Percentiles rank a stretch among this genome's conserved stretches.
phyloP scores from a whole-genome alignment of 192 early-diverging fungal genomes.

The Coemansia umbellata region DNA sequence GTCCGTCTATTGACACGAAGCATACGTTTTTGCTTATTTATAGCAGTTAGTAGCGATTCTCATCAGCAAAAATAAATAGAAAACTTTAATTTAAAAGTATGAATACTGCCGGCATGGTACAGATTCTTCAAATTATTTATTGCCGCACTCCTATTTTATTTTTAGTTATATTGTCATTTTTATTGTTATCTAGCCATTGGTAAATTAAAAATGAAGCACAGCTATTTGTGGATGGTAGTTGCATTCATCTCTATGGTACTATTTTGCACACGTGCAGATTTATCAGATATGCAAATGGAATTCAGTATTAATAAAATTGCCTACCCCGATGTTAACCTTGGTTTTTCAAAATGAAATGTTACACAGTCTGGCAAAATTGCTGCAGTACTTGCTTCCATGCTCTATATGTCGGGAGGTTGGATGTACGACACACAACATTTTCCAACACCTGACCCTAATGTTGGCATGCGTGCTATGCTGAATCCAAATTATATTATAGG shows the following conservation, averaged over 20 bases:
- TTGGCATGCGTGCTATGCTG: neutral
- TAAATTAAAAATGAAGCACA: neutral
- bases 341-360: slow-evolving; percentile 16
- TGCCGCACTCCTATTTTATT: no score
- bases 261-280: no score
- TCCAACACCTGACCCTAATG: neutral
- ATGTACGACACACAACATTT: slow-evolving; percentile 31
- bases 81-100: no score
- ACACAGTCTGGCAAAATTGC: slow-evolving; percentile 28
- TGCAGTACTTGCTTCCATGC: slow-evolving; percentile 22
- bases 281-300: neutral
- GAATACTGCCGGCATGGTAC: no score
- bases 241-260: no score
- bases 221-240: no score
- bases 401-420: slow-evolving; percentile 27
- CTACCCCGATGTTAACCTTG: slow-evolving; percentile 12
- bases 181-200: neutral
- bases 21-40: no score
- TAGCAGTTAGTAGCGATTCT: no score
- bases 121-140: no score
- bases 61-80: no score
- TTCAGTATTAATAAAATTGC: neutral
- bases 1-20: no score
- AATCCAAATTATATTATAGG: neutral
- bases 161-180: neutral